Percentiles rank a stretch among this genome's conserved stretches.
phyloP scores from a whole-genome alignment of 139 green algal species.

The Pleodorina starrii region DNA sequence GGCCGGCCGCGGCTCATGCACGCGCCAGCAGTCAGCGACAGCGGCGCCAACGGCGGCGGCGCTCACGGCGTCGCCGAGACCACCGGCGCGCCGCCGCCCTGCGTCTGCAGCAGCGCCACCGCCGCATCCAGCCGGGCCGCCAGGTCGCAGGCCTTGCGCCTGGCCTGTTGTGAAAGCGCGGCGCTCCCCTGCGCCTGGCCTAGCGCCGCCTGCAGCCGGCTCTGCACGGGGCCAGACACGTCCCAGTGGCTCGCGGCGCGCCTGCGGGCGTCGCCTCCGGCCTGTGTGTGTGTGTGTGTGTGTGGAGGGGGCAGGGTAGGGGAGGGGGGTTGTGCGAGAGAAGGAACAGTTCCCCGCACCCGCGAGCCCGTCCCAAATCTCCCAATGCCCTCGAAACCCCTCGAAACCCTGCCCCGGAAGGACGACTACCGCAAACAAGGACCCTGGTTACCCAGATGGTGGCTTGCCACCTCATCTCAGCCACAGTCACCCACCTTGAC shows the following conservation, averaged over 20 bases:
- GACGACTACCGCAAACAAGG: no score
- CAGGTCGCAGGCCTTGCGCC: constrained; percentile 57
- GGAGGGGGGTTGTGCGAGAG: no score
- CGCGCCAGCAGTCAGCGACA: no score
- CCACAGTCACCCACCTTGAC: constrained; percentile 38
- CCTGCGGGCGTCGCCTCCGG: constrained; percentile 15
- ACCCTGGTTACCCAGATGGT: no score
- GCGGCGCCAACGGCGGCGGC: background rate
- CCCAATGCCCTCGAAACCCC: no score
- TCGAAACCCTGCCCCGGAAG: no score
- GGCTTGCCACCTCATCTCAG: no score
- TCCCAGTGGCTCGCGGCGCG: constrained; percentile 63
- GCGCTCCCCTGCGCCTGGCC: constrained; percentile 53
- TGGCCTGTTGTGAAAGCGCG: constrained; percentile 50
- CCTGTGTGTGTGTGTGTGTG: no score
- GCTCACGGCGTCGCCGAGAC: background rate
- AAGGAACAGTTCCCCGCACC: no score
- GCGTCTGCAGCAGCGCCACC: constrained; percentile 38
- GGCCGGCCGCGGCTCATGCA: no score
- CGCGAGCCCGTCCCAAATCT: no score
- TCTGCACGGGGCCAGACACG: constrained; percentile 54
- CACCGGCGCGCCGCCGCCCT: background rate
- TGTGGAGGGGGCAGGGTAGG: no score
- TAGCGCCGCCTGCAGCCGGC: constrained; percentile 26
- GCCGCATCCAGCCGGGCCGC: constrained; percentile 61